Percentiles rank a stretch among this genome's conserved stretches.
These are phyloP conservation scores for Aurantiochytrium sp. DNA, from an alignment of 108 stramenopile genomes.

Conservation along the genomic window DNA sequence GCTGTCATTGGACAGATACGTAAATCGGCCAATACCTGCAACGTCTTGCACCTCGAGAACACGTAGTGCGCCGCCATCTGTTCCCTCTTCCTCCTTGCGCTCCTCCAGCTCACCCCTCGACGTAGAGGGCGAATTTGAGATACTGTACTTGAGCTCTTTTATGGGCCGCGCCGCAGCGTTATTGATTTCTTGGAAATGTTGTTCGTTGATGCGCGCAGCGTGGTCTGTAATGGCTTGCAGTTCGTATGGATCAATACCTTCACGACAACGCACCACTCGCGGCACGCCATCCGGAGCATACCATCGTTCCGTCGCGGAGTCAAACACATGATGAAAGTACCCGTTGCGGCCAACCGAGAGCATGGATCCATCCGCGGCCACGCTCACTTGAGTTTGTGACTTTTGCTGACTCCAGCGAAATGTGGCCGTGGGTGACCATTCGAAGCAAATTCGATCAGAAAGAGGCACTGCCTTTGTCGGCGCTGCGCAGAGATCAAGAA, in stretches of 20 bases:
- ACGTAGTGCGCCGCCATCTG: not conserved
- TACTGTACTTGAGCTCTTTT: no score
- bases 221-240: not conserved
- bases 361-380: not conserved
- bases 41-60: not conserved
- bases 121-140: no score
- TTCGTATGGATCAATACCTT: not conserved
- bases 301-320: not conserved
- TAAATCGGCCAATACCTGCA: not conserved
- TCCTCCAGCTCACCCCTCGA: not conserved
- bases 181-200: not conserved
- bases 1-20: not conserved
- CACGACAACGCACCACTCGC: not conserved
- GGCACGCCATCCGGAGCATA: slow-evolving; percentile 11
- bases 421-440: not conserved
- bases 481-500: not conserved
- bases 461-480: not conserved
- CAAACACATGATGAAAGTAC: not conserved
- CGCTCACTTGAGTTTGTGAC: not conserved
- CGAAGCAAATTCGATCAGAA: not conserved
- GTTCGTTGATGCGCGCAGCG: not conserved
- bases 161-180: no score
- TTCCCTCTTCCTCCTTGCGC: not conserved
- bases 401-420: not conserved
- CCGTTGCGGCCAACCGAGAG: not conserved